Evolutionary conservation across 345 rosid genomes (phyloP).

Genomic region (Stellera chamaejasme): DNA sequence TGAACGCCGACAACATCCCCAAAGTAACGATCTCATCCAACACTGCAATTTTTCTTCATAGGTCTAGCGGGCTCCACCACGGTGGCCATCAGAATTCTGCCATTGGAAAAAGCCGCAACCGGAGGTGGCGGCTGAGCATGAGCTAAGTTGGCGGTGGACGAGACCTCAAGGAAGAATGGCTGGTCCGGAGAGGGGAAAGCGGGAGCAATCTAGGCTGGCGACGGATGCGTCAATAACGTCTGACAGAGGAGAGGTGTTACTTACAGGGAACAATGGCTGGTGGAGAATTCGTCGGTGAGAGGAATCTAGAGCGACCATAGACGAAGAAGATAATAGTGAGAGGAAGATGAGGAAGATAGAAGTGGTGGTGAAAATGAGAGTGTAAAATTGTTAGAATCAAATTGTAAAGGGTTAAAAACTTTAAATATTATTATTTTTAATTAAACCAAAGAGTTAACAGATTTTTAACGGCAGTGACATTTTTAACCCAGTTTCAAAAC

Average conservation of each 20-base stretch:
- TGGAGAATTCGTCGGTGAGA: constrained; percentile 65
- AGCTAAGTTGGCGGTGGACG: constrained; percentile 34
- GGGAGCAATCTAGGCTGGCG: constrained; percentile 48
- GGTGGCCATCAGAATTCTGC: constrained; percentile 51
- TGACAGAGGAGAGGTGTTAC: constrained; percentile 44
- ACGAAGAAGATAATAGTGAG: constrained; percentile 6
- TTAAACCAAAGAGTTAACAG: too few relatives aligned
- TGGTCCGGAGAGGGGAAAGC: constrained; percentile 49
- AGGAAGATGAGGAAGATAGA: constrained; percentile 20
- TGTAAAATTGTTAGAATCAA: too few relatives aligned
- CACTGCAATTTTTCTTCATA: constrained; percentile 60
- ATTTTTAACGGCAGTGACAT: too few relatives aligned
- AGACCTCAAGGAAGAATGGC: constrained; percentile 88
- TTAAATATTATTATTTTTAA: too few relatives aligned
- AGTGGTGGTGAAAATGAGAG: too few relatives aligned
- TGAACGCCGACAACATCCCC: constrained; percentile 88
- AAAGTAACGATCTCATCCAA: constrained; percentile 90
- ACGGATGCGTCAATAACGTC: constrained; percentile 3
- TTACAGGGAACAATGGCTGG: constrained; percentile 74
- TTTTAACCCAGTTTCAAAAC: too few relatives aligned
- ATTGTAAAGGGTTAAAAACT: too few relatives aligned
- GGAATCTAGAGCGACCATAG: constrained; percentile 2
- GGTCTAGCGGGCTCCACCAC: constrained; percentile 72
- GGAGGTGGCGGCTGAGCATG: constrained; percentile 45
- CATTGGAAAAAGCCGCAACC: constrained; percentile 36